Base-by-base conservation (phyloP, 805 yeast genomes). In the Starmerella bacillaris region DNA sequence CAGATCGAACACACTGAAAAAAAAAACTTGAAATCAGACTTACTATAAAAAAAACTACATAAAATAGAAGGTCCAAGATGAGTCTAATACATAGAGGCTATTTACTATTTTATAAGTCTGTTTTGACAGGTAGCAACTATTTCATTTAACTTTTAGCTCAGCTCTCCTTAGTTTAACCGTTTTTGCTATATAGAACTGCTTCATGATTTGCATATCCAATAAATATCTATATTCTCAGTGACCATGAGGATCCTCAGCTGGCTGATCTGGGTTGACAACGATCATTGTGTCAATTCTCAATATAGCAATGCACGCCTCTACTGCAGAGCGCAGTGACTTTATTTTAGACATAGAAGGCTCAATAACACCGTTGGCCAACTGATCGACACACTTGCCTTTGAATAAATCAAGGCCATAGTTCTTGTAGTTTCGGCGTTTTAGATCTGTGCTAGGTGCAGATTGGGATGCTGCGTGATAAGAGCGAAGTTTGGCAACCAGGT, bases 201-300 rank as follows among this genome's bases (percentile, higher is more conserved):
- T n/a, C n/a, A n/a, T n/a, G n/a, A n/a, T n/a, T n/a, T n/a, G n/a
- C n/a, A n/a, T n/a, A n/a, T n/a, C n/a, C n/a, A n/a, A n/a, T n/a
- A n/a, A n/a, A n/a, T n/a, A n/a, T n/a, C n/a, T n/a, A n/a, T n/a
- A n/a, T n/a, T n/a, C n/a, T n/a, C n/a, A 72, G 59, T 83, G 94
- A 37, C 61, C 93, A 55, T 86, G 95, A 18, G 86, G 84, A 49
- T 80, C 94, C 61, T 84, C 93, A 46, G 51, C 43, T 21, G 51
- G 51, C 44, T 77, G 80, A 54, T 89, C 98, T 9, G 98, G 98
- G 50, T 86, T 92, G 42, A 89, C 94, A 33, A 82, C 79, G 51
- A 89, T 86, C 92, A 86, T 84, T 34, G 99, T 89, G 58, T 89
- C 99, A 51, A 89, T 89, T 66, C 99, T 75, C 50, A 92, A 66